These are phyloP conservation scores for Saccharomyces paradoxus DNA, from an alignment of 805 yeast species.

Conservation along the genomic window DNA sequence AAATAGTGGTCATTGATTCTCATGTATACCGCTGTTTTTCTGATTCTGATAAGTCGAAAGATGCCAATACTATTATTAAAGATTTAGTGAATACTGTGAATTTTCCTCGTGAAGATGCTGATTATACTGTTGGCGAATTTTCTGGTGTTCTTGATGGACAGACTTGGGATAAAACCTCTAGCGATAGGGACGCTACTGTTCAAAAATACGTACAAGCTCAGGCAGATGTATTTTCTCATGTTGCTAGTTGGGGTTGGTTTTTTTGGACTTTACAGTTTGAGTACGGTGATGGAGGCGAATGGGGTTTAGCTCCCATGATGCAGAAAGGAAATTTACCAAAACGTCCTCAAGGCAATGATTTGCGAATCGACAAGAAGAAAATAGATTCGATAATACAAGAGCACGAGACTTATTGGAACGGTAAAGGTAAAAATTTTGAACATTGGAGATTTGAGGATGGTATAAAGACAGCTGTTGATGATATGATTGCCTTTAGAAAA, in stretches of 20 bases:
- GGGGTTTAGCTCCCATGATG: slow-evolving; percentile 82
- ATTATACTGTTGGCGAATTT: slow-evolving; percentile 80
- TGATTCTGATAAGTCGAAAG: slow-evolving; percentile 58
- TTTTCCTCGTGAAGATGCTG: slow-evolving; percentile 43
- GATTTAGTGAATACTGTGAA: slow-evolving; percentile 47
- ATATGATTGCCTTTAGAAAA: slow-evolving; percentile 57
- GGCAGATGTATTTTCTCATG: slow-evolving; percentile 36
- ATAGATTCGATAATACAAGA: slow-evolving; percentile 18
- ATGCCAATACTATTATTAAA: slow-evolving; percentile 53
- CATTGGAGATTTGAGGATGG: slow-evolving; percentile 80
- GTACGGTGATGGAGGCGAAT: slow-evolving; percentile 89
- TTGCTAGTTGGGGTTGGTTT: slow-evolving; percentile 64
- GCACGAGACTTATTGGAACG: slow-evolving; percentile 68
- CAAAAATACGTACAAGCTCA: slow-evolving; percentile 55
- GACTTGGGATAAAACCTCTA: slow-evolving; percentile 53
- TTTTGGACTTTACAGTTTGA: slow-evolving; percentile 90
- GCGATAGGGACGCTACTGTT: slow-evolving; percentile 49
- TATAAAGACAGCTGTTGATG: slow-evolving; percentile 66
- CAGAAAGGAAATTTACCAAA: slow-evolving; percentile 49
- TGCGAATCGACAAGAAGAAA: slow-evolving; percentile 30
- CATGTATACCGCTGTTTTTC: slow-evolving; percentile 85
- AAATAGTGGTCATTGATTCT: slow-evolving; percentile 71
- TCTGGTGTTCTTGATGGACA: slow-evolving; percentile 76
- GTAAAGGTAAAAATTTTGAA: slow-evolving; percentile 54
- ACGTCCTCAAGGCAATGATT: slow-evolving; percentile 12